These are phyloP conservation scores for Penicillium maclennaniae DNA, from an alignment of 495 filamentous ascomycete species.

Conservation along the genomic window DNA sequence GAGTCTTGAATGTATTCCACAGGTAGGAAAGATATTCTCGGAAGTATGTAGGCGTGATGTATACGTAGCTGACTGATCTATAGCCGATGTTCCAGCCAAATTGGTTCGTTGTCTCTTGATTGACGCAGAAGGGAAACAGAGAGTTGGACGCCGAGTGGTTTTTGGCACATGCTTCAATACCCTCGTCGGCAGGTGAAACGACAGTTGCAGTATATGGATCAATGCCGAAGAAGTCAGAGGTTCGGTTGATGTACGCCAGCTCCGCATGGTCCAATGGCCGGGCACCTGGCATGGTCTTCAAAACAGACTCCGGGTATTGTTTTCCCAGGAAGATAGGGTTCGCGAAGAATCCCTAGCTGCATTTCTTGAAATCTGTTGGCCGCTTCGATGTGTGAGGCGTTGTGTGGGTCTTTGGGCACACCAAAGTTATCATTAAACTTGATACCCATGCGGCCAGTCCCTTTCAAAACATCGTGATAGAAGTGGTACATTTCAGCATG, in stretches of 20 bases:
- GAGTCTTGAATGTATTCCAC: constrained; percentile 40
- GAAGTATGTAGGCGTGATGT: constrained; percentile 40
- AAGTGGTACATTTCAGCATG: constrained; percentile 39
- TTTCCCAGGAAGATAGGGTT: constrained; percentile 42
- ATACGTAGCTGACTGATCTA: constrained; percentile 20
- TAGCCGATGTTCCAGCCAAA: constrained; percentile 44
- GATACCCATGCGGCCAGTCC: constrained; percentile 35
- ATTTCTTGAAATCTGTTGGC: constrained; percentile 40
- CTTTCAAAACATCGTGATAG: constrained; percentile 38
- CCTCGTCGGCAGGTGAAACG: constrained; percentile 32
- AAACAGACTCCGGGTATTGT: constrained; percentile 34
- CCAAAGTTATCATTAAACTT: constrained; percentile 45
- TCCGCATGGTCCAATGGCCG: constrained; percentile 31
- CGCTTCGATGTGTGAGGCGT: constrained; percentile 31
- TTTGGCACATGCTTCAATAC: constrained; percentile 32
- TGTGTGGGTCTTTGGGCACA: constrained; percentile 33
- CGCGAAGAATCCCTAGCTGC: constrained; percentile 34
- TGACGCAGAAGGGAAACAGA: constrained; percentile 39
- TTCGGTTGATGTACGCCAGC: constrained; percentile 29
- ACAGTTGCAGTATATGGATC: constrained; percentile 46
- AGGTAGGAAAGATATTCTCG: constrained; percentile 40
- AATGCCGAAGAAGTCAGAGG: constrained; percentile 43
- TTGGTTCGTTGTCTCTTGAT: constrained; percentile 28
- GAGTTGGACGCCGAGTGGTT: constrained; percentile 24
- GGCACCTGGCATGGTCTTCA: constrained; percentile 26